These are phyloP conservation scores for Candida wancherniae DNA, from an alignment of 805 yeast species.

Conservation along the genomic window DNA sequence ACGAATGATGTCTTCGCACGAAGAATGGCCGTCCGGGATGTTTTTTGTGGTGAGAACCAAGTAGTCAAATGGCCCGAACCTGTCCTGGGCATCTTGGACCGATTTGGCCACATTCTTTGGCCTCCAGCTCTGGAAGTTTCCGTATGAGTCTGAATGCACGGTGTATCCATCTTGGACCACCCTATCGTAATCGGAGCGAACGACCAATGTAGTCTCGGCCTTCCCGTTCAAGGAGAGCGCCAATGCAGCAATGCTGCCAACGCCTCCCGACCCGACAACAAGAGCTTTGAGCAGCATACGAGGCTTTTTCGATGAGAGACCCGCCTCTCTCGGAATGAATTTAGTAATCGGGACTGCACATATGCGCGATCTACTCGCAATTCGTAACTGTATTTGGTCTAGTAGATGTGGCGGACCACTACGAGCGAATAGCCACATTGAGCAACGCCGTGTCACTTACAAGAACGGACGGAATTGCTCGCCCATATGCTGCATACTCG, in stretches of 20 bases:
- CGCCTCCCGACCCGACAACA: slow-evolving; percentile 19
- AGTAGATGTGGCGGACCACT: too few species aligned
- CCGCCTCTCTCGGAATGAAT: too few species aligned
- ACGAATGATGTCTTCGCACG: slow-evolving; percentile 41
- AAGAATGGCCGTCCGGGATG: slow-evolving; percentile 27
- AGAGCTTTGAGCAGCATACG: slow-evolving; percentile 14
- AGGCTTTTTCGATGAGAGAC: too few species aligned
- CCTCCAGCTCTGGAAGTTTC: slow-evolving; percentile 12
- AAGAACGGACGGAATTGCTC: too few species aligned
- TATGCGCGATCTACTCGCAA: too few species aligned
- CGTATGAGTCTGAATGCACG: slow-evolving; percentile 15
- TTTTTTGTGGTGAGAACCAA: slow-evolving; percentile 32
- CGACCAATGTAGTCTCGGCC: slow-evolving; percentile 15
- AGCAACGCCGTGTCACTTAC: too few species aligned
- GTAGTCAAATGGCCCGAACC: slow-evolving; percentile 23
- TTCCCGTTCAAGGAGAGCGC: slow-evolving; percentile 10
- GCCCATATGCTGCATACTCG: too few species aligned
- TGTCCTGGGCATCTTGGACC: slow-evolving; percentile 12
- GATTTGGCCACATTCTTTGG: slow-evolving; percentile 11
- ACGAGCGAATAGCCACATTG: too few species aligned
- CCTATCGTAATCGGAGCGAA: slow-evolving; percentile 15
- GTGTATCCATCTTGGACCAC: slow-evolving; percentile 13
- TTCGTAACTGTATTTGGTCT: too few species aligned
- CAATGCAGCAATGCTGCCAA: slow-evolving; percentile 17
- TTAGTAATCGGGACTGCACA: too few species aligned